Evolutionary conservation across 495 filamentous ascomycete genomes (phyloP), one percentile per base, ranked within the genome.

Genomic region (Trichocladium uniseriatum): DNA sequence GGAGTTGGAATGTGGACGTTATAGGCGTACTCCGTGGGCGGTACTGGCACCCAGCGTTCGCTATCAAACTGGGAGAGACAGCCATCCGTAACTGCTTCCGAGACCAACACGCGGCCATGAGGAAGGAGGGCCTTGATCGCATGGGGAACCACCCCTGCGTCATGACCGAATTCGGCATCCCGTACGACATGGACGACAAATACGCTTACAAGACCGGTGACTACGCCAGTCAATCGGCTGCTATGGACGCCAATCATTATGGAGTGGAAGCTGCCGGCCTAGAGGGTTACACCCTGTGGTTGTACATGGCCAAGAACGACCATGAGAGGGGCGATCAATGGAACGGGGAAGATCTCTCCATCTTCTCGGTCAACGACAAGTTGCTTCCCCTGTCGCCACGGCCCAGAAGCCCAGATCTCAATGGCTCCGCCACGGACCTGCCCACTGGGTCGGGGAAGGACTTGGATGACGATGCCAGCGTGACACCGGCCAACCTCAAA

Each of bases 111-210:
- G 79, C 82, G 15, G 85, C 85, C 13, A 88, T 98, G 31, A 77
- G 81, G 43, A 75, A 94, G 49, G 92, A 98, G 66, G 94, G 94
- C n/a, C 65, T 82, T 15, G 83, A 91, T 29, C 82, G 91, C 45
- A 88, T 95, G 77, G 92, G 92, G 14, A 78, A 83, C 29, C 92
- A 94, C 55, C 92, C 92, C 1, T 84, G 91, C 55, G 69, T 98
- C 10, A 85, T 95, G 62, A 94, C 87, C 1, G 92, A 99, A 59
- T 95, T 96, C 56, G 92, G 92, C 20, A 95, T 97, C 51, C 92
- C 92, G 0, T 99, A 95, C 60, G 94, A 99, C 64, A 99, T 99
- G 92, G 90, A 99, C 59, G 79, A 94, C 48, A 86, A 95, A 66
- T 69, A 89, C 54, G 92, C 92, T 1, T 99, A 99, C 65, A 85